phyloP scores from a whole-genome alignment of 805 yeast species.

The Saccharomycopsis selenospora region DNA sequence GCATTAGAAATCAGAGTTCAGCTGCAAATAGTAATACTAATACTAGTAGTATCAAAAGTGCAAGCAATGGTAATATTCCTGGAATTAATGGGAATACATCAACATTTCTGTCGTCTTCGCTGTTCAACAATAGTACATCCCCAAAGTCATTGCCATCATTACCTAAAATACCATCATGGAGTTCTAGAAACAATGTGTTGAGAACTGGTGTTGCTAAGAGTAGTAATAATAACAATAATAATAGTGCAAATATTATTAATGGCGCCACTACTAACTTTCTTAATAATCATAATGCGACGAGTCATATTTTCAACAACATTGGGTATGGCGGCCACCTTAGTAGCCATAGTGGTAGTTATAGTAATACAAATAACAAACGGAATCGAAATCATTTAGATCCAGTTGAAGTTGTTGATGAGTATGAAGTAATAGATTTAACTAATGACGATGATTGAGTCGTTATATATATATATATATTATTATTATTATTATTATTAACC shows the following conservation, averaged over 20 bases:
- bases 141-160: background rate
- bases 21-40: background rate
- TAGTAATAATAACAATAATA: background rate
- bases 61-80: background rate
- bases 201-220: background rate
- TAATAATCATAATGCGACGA: too few species aligned
- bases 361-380: too few species aligned
- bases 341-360: too few species aligned
- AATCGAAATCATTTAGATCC: too few species aligned
- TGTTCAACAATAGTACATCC: too few species aligned
- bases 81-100: background rate
- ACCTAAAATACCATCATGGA: conserved; percentile 12
- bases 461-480: too few species aligned
- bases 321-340: too few species aligned
- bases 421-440: background rate
- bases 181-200: conserved; percentile 10
- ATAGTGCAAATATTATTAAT: background rate
- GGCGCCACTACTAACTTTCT: background rate
- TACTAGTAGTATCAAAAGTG: background rate
- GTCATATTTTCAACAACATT: too few species aligned
- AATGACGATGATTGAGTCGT: conserved; percentile 2
- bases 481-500: too few species aligned
- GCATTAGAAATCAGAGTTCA: too few species aligned
- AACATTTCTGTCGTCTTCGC: too few species aligned
- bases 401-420: background rate